These are phyloP conservation scores for Alternaria solani DNA, from an alignment of 2,329 filamentous ascomycete species.

Conservation along the genomic window DNA sequence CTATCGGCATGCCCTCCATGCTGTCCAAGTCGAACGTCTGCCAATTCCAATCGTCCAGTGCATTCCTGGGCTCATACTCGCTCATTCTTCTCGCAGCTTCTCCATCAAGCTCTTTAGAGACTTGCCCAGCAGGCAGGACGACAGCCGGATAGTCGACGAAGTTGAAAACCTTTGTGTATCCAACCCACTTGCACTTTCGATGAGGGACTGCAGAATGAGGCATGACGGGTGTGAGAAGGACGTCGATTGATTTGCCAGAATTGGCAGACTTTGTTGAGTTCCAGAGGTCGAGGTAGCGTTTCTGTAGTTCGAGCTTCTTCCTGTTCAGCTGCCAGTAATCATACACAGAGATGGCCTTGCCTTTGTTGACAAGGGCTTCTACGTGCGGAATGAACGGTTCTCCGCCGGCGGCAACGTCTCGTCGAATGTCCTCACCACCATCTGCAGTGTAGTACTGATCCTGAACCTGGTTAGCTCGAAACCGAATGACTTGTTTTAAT, in stretches of 20 bases:
- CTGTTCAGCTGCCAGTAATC: slow-evolving; percentile 74
- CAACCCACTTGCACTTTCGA: slow-evolving; percentile 57
- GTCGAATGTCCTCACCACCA: slow-evolving; percentile 68
- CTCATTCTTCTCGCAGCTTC: slow-evolving; percentile 39
- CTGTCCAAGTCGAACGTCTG: slow-evolving; percentile 45
- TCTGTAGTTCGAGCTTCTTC: slow-evolving; percentile 62
- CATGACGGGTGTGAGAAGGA: slow-evolving; percentile 67
- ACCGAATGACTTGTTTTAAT: neutral
- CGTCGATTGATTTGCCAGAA: slow-evolving; percentile 61
- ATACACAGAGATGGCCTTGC: slow-evolving; percentile 65
- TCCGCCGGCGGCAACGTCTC: slow-evolving; percentile 62
- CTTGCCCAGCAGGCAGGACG: slow-evolving; percentile 63
- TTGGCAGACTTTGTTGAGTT: slow-evolving; percentile 53
- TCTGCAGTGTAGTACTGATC: slow-evolving; percentile 70
- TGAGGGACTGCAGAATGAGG: slow-evolving; percentile 66
- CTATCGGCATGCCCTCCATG: slow-evolving; percentile 50
- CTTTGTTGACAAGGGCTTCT: slow-evolving; percentile 61
- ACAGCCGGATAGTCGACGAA: slow-evolving; percentile 68
- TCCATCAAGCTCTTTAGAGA: slow-evolving; percentile 53
- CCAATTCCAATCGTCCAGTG: slow-evolving; percentile 62
- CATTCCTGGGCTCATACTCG: slow-evolving; percentile 58
- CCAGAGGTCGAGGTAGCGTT: slow-evolving; percentile 68
- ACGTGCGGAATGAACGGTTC: slow-evolving; percentile 63
- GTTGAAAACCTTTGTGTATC: slow-evolving; percentile 70
- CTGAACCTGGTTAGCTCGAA: slow-evolving; percentile 35